These are phyloP conservation scores for Aspergillus campestris DNA, from an alignment of 495 filamentous ascomycete species.

Conservation along the genomic window DNA sequence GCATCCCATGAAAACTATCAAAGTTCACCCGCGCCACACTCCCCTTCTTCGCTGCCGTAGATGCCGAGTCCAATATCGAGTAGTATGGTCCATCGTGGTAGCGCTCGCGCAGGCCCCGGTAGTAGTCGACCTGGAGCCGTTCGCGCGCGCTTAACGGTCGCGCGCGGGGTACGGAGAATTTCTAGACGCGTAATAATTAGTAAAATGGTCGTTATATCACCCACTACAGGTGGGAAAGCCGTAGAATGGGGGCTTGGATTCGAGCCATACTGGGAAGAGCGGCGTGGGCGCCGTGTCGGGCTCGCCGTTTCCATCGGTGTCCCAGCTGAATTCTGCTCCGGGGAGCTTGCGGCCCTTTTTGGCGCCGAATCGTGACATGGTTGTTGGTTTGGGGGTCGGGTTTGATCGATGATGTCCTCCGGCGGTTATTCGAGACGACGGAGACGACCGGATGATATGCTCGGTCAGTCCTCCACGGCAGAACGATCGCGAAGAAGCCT, in stretches of 20 bases:
- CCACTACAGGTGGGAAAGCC: too few species aligned
- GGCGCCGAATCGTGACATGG: conserved; percentile 34
- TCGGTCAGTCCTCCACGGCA: too few species aligned
- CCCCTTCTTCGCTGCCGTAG: conserved; percentile 34
- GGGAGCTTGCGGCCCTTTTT: conserved; percentile 32
- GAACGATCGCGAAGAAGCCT: too few species aligned
- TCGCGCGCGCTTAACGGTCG: conserved; percentile 25
- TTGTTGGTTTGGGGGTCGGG: background rate
- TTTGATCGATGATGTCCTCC: too few species aligned
- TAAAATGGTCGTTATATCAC: too few species aligned
- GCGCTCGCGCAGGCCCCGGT: conserved; percentile 40
- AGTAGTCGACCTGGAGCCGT: conserved; percentile 34
- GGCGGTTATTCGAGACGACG: too few species aligned
- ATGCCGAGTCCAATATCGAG: conserved; percentile 43
- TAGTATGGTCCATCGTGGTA: conserved; percentile 52
- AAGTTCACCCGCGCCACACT: conserved; percentile 32
- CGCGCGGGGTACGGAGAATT: conserved; percentile 29
- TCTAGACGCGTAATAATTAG: too few species aligned
- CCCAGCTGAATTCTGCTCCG: conserved; percentile 36
- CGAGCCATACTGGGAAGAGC: conserved; percentile 32
- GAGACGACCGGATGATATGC: too few species aligned
- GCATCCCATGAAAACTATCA: conserved; percentile 54
- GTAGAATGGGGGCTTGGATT: background rate
- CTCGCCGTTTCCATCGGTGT: conserved; percentile 30
- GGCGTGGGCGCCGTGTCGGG: conserved; percentile 36